These are phyloP conservation scores for Aspergillus eucalypticola DNA, from an alignment of 2,329 filamentous ascomycete genomes.

Conservation along the genomic window DNA sequence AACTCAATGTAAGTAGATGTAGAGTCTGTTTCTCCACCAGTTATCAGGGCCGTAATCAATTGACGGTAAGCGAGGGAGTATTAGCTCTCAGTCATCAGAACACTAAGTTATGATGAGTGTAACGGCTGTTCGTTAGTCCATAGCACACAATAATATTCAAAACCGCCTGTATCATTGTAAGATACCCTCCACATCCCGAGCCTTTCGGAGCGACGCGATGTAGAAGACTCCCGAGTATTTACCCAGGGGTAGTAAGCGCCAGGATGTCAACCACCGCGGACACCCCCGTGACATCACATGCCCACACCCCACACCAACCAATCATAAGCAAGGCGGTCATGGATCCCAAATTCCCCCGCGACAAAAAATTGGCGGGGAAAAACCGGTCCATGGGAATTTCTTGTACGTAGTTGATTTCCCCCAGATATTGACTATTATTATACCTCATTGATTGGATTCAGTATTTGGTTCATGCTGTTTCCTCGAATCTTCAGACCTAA, in stretches of 20 bases:
- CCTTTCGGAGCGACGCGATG: background rate
- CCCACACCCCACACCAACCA: conserved; percentile 5
- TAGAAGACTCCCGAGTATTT: no score
- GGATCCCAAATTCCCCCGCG: conserved; percentile 9
- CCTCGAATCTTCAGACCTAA: background rate
- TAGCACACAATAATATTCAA: no score
- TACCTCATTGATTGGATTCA: background rate
- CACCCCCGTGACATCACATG: conserved; percentile 16
- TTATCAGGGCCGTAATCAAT: background rate
- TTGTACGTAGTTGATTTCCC: background rate
- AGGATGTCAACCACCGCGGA: background rate
- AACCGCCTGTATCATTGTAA: background rate
- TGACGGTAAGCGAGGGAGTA: background rate
- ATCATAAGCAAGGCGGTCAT: conserved; percentile 18
- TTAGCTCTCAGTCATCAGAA: no score
- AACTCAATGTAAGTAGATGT: background rate
- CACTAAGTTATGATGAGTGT: no score
- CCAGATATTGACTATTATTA: background rate
- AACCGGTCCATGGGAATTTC: conserved; percentile 8
- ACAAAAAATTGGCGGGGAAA: conserved; percentile 31
- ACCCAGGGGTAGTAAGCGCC: background rate
- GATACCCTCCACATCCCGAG: background rate
- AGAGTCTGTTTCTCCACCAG: background rate
- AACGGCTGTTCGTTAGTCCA: no score
- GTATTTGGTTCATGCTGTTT: conserved; percentile 3